A percentile compares a stretch with the other conserved stretches of the same genome.
phyloP scores from a whole-genome alignment of 2,329 filamentous ascomycete species.

The Juglanconis sp. region DNA sequence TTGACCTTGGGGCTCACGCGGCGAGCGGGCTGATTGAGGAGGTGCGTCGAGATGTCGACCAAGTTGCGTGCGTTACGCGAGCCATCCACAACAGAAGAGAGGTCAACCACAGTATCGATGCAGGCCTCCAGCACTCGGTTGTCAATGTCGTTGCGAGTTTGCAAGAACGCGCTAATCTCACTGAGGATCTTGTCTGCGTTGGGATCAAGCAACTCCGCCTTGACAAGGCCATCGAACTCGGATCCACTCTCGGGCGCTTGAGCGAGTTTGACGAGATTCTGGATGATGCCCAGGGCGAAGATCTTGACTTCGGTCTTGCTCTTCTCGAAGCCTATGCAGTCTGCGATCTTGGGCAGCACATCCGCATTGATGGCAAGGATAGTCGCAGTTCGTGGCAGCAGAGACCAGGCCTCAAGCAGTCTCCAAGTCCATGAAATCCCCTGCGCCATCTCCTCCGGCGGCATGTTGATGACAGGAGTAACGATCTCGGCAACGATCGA shows the following conservation, averaged over 20 bases:
- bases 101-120: slow-evolving; percentile 73
- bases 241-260: slow-evolving; percentile 52
- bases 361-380: slow-evolving; percentile 63
- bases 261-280: slow-evolving; percentile 62
- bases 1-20: slow-evolving; percentile 82
- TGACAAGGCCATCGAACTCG: slow-evolving; percentile 56
- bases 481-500: slow-evolving; percentile 73
- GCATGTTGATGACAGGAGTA: slow-evolving; percentile 70
- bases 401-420: slow-evolving; percentile 78
- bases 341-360: slow-evolving; percentile 68
- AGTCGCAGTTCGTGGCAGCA: slow-evolving; percentile 59
- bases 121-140: slow-evolving; percentile 76
- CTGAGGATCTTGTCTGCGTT: slow-evolving; percentile 60
- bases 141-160: slow-evolving; percentile 53
- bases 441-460: slow-evolving; percentile 83
- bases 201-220: slow-evolving; percentile 52
- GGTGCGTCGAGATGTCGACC: slow-evolving; percentile 73
- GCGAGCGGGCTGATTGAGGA: slow-evolving; percentile 81
- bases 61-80: slow-evolving; percentile 71
- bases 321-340: slow-evolving; percentile 67
- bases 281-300: slow-evolving; percentile 74
- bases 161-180: slow-evolving; percentile 65
- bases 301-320: slow-evolving; percentile 72
- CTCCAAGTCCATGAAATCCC: slow-evolving; percentile 80
- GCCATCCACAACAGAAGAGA: slow-evolving; percentile 67